phyloP scores from a whole-genome alignment of 1,284 basidiomycete genomes.

The Chalciporus sp. region DNA sequence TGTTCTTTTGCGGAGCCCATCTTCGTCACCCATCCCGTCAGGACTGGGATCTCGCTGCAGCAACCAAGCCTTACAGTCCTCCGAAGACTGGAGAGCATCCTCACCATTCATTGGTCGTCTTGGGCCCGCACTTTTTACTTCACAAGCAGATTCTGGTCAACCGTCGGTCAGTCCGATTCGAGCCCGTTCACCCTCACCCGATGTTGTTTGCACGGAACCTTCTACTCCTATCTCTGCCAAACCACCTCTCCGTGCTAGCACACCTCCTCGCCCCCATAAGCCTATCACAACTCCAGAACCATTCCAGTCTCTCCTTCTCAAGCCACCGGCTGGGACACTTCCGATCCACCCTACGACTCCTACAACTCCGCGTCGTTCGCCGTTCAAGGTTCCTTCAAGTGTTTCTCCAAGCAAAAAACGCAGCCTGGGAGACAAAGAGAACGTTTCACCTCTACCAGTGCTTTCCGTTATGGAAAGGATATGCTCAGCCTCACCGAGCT shows the following conservation, averaged over 20 bases:
- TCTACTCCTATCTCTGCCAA: constrained; percentile 24
- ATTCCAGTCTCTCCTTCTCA: constrained; percentile 36
- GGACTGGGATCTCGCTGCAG: constrained; percentile 11
- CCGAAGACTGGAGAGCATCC: not conserved
- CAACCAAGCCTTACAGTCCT: constrained; percentile 1
- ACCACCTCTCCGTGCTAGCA: constrained; percentile 21
- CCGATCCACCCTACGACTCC: constrained; percentile 30
- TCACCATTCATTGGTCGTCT: constrained; percentile 33
- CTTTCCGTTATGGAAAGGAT: constrained; percentile 40
- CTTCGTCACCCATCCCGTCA: constrained; percentile 7
- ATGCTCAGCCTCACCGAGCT: constrained; percentile 28
- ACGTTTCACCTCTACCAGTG: constrained; percentile 39
- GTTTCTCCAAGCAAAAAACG: constrained; percentile 34
- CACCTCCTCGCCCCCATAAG: constrained; percentile 36
- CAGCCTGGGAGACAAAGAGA: constrained; percentile 47
- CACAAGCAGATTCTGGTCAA: not conserved
- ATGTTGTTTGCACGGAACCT: constrained; percentile 14
- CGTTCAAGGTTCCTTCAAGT: constrained; percentile 12
- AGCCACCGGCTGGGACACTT: constrained; percentile 30
- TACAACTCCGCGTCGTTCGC: constrained; percentile 26
- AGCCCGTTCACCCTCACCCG: constrained; percentile 10
- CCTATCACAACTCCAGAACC: constrained; percentile 31
- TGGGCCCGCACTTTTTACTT: constrained; percentile 30
- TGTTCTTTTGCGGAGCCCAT: constrained; percentile 7
- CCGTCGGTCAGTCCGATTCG: not conserved